Evolutionary conservation across 495 filamentous ascomycete genomes (phyloP).

Genomic region (Xylaria longipes): DNA sequence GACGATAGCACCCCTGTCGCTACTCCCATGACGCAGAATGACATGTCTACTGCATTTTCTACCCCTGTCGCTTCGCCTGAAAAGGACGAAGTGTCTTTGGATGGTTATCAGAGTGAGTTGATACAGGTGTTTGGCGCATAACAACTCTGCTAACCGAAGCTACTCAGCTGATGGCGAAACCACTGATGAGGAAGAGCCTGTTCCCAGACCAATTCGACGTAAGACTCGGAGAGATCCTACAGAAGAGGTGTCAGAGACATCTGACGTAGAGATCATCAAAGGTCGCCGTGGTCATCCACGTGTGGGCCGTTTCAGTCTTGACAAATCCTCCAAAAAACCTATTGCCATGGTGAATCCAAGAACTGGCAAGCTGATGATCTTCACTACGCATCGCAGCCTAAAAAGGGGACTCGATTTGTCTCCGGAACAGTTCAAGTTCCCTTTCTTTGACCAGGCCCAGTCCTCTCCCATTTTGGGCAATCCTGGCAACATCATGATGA

Average conservation of each 20-base stretch:
- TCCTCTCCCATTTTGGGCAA: constrained; percentile 69
- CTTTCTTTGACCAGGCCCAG: constrained; percentile 58
- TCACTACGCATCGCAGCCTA: constrained; percentile 47
- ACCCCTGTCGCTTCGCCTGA: constrained; percentile 59
- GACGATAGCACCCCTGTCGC: constrained; percentile 43
- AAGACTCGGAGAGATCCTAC: constrained; percentile 51
- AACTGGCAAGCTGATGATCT: constrained; percentile 75
- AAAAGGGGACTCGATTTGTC: constrained; percentile 50
- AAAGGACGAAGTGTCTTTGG: constrained; percentile 58
- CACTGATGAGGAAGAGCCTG: constrained; percentile 77
- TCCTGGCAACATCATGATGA: constrained; percentile 79
- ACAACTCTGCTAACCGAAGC: constrained; percentile 58
- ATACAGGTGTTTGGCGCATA: constrained; percentile 24
- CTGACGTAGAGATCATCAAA: constrained; percentile 47
- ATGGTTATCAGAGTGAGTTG: constrained; percentile 81
- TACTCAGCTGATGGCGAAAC: constrained; percentile 80
- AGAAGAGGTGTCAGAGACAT: constrained; percentile 53
- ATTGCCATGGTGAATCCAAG: constrained; percentile 73
- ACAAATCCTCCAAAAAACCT: constrained; percentile 66
- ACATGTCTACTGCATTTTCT: constrained; percentile 49
- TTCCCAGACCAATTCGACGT: constrained; percentile 61
- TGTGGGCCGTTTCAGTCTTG: constrained; percentile 62
- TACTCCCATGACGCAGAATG: constrained; percentile 57
- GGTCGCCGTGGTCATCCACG: constrained; percentile 50
- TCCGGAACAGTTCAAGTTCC: constrained; percentile 52